Conservation (phyloP, 2,329 filamentous ascomycete species). For the Bipolaris bicolor region DNA sequence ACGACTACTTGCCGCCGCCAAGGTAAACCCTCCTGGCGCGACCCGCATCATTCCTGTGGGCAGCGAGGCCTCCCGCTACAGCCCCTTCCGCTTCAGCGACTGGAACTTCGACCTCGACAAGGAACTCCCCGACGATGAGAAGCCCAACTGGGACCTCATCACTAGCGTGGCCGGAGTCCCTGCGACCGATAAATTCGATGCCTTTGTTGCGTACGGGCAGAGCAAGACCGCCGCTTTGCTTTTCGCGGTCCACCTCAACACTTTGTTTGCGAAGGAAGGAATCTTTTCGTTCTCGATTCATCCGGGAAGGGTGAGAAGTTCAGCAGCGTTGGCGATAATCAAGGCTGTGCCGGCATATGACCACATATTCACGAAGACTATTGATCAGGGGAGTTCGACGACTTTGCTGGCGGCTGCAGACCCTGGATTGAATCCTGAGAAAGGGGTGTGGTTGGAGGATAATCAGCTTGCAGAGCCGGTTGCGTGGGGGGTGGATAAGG, state of each 20-base stretch:
- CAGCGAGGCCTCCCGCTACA: not conserved
- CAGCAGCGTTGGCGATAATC: not conserved
- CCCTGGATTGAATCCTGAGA: constrained; percentile 14
- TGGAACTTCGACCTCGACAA: constrained; percentile 38
- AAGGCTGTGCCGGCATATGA: not conserved
- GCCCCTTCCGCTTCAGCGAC: constrained; percentile 49
- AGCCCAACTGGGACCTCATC: constrained; percentile 1
- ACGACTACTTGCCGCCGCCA: constrained; percentile 29
- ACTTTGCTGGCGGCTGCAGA: constrained; percentile 22
- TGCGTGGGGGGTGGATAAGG: constrained; percentile 1
- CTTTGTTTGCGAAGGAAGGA: not conserved
- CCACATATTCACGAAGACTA: constrained; percentile 7
- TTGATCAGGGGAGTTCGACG: constrained; percentile 24
- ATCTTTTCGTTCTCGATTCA: constrained; percentile 18
- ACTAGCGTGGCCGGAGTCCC: not conserved
- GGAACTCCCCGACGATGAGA: constrained; percentile 10
- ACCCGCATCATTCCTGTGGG: constrained; percentile 20
- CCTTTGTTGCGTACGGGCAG: constrained; percentile 21
- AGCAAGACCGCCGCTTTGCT: constrained; percentile 24
- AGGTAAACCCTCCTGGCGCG: constrained; percentile 3
- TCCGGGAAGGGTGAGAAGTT: constrained; percentile 19
- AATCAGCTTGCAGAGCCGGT: constrained; percentile 12
- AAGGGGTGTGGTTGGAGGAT: constrained; percentile 10
- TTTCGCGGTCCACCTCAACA: constrained; percentile 10
- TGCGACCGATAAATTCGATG: not conserved